phyloP scores from a whole-genome alignment of 2,329 filamentous ascomycete species.

The Chaetomiaceae sp. region DNA sequence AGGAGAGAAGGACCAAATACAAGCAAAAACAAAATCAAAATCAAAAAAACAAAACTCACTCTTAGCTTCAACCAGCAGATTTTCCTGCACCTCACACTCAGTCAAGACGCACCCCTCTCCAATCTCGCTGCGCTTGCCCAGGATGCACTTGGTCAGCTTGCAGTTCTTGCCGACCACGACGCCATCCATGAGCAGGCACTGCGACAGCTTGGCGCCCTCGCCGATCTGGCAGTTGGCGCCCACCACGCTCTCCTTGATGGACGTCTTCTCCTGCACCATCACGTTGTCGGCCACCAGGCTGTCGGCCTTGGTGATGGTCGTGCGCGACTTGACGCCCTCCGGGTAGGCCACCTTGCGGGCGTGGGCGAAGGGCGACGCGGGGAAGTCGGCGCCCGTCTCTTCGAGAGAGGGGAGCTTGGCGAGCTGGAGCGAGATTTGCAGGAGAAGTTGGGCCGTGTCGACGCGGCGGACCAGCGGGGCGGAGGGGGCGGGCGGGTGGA shows the following conservation, averaged over 20 bases:
- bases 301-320: slow-evolving; percentile 77
- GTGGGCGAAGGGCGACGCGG: slow-evolving; percentile 71
- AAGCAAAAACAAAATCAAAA: neutral
- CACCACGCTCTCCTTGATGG: slow-evolving; percentile 89
- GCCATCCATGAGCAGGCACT: slow-evolving; percentile 90
- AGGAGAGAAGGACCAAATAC: neutral
- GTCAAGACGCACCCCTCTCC: slow-evolving; percentile 77
- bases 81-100: slow-evolving; percentile 90
- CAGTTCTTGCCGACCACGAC: slow-evolving; percentile 79
- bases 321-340: slow-evolving; percentile 71
- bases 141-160: slow-evolving; percentile 79
- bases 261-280: slow-evolving; percentile 78
- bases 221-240: slow-evolving; percentile 83
- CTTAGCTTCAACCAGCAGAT: slow-evolving; percentile 75
- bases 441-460: slow-evolving; percentile 77
- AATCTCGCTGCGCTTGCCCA: slow-evolving; percentile 75
- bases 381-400: slow-evolving; percentile 51
- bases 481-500: slow-evolving; percentile 56
- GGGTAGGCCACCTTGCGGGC: slow-evolving; percentile 76
- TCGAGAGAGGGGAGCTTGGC: slow-evolving; percentile 75
- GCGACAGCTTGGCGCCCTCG: slow-evolving; percentile 76
- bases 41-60: slow-evolving; percentile 45
- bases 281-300: slow-evolving; percentile 84
- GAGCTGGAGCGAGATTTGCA: slow-evolving; percentile 76
- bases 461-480: slow-evolving; percentile 74